Base-by-base conservation (phyloP, 768 basidiomycete genomes). In the Xerocomellus amylosporus region DNA sequence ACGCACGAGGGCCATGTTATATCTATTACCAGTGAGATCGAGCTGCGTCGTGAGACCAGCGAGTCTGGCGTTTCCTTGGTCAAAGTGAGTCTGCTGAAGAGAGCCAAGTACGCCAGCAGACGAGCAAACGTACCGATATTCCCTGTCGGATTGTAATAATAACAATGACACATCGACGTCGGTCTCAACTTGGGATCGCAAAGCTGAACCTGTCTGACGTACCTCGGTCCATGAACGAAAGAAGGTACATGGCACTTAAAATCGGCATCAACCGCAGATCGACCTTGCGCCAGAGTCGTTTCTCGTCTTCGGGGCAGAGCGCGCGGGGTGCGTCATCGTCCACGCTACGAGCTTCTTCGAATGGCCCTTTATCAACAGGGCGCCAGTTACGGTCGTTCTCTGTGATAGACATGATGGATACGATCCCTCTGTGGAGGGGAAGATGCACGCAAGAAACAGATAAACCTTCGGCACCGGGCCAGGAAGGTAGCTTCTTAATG, bases 181-280 rank as follows among this genome's bases (percentile, higher is more conserved):
- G n/a, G 2, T 20, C 8, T 47, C 10, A 50, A 43, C 24, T 26
- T 19, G 3, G n/a, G 22, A 20, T 5, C 17, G 20, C 9, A 6
- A 2, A n/a, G 24, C 28, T 24, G 9, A 31, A 20, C 44, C 10
- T 10, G 33, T 19, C 34, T 15, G 13, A 62, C 74, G 24, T 46
- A 77, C 83, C 82, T 75, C 85, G 72, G 63, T 88, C 86, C 65
- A 86, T 71, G 67, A 85, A 86, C 4, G 81, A 81, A 26, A 85
- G 64, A 41, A 88, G 70, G 61, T 86, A 86, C 75, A 87, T 80
- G 42, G 84, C 54, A 2, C 78, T 71, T 22, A 87, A 67, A 20
- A 84, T 83, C 0, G 83, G 82, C 76, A 84, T 77, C 39, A 85
- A 70, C 46, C 81, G 72, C 7, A 75, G 34, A 56, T 87, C 85